Evolutionary conservation across 108 stramenopile genomes (phyloP).

Genomic region (Aurantiochytrium sp.): DNA sequence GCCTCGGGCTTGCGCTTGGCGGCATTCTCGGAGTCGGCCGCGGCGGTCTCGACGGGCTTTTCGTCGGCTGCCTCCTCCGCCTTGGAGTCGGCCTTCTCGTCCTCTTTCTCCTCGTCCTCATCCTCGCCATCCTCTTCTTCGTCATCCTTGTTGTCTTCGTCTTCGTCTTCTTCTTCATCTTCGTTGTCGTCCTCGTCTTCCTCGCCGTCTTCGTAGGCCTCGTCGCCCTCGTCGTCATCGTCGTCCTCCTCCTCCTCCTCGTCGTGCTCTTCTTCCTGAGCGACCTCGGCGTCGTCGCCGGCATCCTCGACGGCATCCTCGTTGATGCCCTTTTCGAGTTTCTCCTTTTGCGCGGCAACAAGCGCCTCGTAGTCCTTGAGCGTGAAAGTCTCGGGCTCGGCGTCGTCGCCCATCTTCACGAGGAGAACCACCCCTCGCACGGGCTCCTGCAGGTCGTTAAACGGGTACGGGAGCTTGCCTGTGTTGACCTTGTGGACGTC

Average conservation of each 20-base stretch:
- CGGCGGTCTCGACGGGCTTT: background rate
- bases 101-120: background rate
- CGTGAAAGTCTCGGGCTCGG: background rate
- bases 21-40: background rate
- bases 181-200: background rate
- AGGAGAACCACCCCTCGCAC: background rate
- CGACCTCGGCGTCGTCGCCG: background rate
- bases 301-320: background rate
- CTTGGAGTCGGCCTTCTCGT: background rate
- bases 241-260: background rate
- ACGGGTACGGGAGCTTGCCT: background rate
- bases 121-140: background rate
- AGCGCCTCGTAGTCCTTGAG: background rate
- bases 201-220: background rate
- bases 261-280: background rate
- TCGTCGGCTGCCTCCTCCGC: background rate
- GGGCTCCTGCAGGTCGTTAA: background rate
- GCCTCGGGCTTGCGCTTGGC: background rate
- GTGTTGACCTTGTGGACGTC: background rate
- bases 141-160: background rate
- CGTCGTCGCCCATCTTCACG: slow-evolving; percentile 3
- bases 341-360: background rate
- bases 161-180: background rate
- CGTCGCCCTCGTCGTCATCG: background rate
- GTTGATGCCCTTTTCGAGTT: background rate